Conservation (phyloP, 768 basidiomycete genomes). For the Podaxis sp. region DNA sequence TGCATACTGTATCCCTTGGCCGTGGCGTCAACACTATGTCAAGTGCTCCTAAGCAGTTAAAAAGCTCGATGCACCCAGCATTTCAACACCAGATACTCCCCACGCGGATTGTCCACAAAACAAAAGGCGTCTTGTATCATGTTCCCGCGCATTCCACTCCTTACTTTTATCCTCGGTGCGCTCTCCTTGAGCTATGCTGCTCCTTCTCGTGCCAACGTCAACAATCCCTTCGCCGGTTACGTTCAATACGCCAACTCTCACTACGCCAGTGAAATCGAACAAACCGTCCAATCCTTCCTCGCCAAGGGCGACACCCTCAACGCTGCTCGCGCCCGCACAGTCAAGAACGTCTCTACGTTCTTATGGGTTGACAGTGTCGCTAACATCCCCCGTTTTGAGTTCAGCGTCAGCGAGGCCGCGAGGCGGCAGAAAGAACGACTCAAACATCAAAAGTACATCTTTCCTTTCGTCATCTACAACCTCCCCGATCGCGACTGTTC, state of each 20-base stretch:
- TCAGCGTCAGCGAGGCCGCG: conserved; percentile 14
- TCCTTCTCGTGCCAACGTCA: not conserved
- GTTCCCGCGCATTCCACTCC: conserved; percentile 7
- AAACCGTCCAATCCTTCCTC: conserved; percentile 21
- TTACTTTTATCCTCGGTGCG: conserved; percentile 6
- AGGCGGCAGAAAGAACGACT: not conserved
- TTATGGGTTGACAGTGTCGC: conserved; percentile 18
- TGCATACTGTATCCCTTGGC: not conserved
- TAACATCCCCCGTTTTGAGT: conserved; percentile 14
- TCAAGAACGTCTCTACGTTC: conserved; percentile 23
- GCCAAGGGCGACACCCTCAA: conserved; percentile 16
- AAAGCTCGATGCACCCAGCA: not conserved
- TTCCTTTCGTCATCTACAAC: conserved; percentile 34
- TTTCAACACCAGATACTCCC: not conserved
- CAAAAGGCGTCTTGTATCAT: not conserved
- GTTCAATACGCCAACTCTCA: conserved; percentile 18
- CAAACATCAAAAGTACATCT: conserved; percentile 22
- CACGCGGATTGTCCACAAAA: not conserved
- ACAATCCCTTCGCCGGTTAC: conserved; percentile 21
- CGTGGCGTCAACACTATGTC: not conserved
- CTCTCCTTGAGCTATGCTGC: not conserved
- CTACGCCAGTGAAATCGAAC: conserved; percentile 21
- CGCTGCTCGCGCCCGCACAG: conserved; percentile 20
- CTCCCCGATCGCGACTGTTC: conserved; percentile 36
- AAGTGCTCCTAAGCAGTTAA: not conserved